Conservation (phyloP, 2,329 filamentous ascomycete species). For the Lecanicillium sp. region DNA sequence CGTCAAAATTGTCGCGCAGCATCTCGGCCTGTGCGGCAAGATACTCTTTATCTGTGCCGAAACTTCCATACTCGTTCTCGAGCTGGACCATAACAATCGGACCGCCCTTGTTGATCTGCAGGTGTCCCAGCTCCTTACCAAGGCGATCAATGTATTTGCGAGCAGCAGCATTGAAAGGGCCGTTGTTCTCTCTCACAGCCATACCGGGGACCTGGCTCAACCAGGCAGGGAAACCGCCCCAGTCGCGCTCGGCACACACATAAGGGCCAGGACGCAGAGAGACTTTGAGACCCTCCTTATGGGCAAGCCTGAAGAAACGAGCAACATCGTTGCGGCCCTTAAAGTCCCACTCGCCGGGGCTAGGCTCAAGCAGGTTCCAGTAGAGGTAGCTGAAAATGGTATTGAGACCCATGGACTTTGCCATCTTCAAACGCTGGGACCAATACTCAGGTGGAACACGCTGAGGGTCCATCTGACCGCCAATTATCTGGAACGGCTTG, state of each 20-base stretch:
- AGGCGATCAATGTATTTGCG: slow-evolving; percentile 29
- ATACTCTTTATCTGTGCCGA: slow-evolving; percentile 35
- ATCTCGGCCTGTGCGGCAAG: slow-evolving; percentile 31
- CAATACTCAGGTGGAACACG: slow-evolving; percentile 38
- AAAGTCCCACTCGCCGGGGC: slow-evolving; percentile 27
- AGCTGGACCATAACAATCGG: slow-evolving; percentile 42
- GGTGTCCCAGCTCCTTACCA: slow-evolving; percentile 23
- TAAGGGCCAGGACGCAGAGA: slow-evolving; percentile 39
- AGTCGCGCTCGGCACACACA: slow-evolving; percentile 40
- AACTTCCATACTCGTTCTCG: slow-evolving; percentile 44
- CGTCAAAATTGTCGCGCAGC: slow-evolving; percentile 31
- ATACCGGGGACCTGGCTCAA: slow-evolving; percentile 30
- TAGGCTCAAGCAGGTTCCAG: slow-evolving; percentile 40
- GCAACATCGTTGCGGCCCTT: slow-evolving; percentile 34
- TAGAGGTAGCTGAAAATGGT: slow-evolving; percentile 50
- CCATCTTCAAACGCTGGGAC: slow-evolving; percentile 59
- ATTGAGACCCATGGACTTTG: slow-evolving; percentile 72
- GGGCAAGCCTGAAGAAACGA: slow-evolving; percentile 32
- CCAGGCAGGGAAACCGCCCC: slow-evolving; percentile 40
- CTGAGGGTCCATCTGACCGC: slow-evolving; percentile 42
- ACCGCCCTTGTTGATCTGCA: slow-evolving; percentile 33
- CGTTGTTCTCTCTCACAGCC: slow-evolving; percentile 31
- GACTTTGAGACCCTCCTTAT: slow-evolving; percentile 32
- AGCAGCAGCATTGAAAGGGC: slow-evolving; percentile 28
- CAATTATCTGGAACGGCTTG: slow-evolving; percentile 32